Evolutionary conservation across 331 rosid genomes (phyloP), one percentile per base, ranked within the genome.

Genomic region (Saraca asoca): DNA sequence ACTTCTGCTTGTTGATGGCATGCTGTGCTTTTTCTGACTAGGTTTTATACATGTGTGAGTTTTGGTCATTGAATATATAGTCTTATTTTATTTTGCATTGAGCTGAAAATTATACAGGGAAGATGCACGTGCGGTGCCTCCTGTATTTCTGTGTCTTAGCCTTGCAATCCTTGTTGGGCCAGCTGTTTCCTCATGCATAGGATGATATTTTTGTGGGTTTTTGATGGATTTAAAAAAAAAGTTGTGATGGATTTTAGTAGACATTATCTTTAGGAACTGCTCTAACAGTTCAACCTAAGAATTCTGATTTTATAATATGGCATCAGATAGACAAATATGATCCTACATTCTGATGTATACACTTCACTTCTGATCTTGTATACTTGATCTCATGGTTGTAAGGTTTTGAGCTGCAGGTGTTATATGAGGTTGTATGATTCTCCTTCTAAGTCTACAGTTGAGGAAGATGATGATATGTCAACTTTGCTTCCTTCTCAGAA

Each of bases 401-500:
- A 64, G 15, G 6, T 64, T 62, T 51, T 76, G 66, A 41, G 60
- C 6, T 86, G 81, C 90, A 94, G 98, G 78, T 88, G 96, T 84
- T 94, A 94, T 73, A 79, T 94, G 70, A 90, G 81, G 84, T 66
- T 94, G 80, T 70, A 86, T 81, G 98, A 94, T 68, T 80, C 90
- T 71, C 98, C 98, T 69, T 54, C 85, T 12, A 94, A 90, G 79
- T 90, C 92, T 50, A 73, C 84, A 19, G 60, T 85, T 2, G 96
- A 85, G 70, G 98, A 90, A 75, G 96, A 90, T 62, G 89, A 82
- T 70, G 83, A 83, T 8, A 79, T 90, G 85, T 83, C 96, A 39
- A 94, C 86, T 69, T 65, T 94, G 90, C 90, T 34, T 75, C 89
- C 98, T 76, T 86, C 98, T 73, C 98, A 94, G 75, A 90, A 90